Conservation (phyloP, 148 eudicot species). For the Rhododendron griersonianum region DNA sequence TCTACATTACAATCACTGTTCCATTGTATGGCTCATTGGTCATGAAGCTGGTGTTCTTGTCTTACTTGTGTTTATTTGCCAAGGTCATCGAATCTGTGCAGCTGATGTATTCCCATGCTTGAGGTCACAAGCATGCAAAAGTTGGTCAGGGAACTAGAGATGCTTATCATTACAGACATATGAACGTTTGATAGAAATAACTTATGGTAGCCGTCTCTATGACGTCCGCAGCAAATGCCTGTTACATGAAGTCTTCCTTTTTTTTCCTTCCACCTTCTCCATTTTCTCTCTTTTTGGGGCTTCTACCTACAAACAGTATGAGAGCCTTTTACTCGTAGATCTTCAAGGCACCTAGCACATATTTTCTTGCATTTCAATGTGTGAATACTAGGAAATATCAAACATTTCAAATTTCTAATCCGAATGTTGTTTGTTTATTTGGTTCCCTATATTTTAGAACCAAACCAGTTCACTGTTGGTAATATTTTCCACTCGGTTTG, state of each 20-base stretch:
- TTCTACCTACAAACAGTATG: background rate
- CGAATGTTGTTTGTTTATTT: background rate
- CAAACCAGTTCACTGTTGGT: background rate
- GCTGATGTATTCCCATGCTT: background rate
- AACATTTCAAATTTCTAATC: background rate
- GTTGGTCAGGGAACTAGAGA: background rate
- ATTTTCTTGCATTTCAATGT: background rate
- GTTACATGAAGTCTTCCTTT: background rate
- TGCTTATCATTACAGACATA: background rate
- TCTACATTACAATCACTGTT: background rate
- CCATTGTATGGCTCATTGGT: background rate
- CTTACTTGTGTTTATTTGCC: background rate
- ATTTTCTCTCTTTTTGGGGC: background rate
- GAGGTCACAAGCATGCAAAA: background rate
- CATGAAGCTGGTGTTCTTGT: background rate
- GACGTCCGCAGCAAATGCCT: background rate
- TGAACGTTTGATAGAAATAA: background rate
- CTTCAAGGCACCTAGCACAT: background rate
- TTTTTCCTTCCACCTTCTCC: background rate
- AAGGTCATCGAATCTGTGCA: background rate
- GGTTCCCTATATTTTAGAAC: background rate
- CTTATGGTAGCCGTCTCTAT: background rate
- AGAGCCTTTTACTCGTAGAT: background rate
- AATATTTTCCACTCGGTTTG: background rate
- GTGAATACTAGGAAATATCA: background rate